Conservation (phyloP, 345 rosid species). For the thale cress (Arabidopsis thaliana) region DNA sequence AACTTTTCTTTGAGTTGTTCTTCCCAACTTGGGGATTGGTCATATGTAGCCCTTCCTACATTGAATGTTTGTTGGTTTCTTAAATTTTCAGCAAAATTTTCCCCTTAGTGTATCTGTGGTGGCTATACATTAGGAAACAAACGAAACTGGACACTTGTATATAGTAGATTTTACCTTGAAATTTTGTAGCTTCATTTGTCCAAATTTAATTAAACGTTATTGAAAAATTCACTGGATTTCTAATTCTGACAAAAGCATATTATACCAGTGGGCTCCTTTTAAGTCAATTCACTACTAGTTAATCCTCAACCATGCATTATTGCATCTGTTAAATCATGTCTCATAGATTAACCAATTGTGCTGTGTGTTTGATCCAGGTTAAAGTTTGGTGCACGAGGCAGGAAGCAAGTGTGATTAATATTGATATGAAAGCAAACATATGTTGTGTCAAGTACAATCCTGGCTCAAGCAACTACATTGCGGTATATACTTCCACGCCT, state of each 20-base stretch:
- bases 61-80: conserved; percentile 3
- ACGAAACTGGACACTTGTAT: conserved; percentile 11
- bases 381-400: conserved; percentile 98
- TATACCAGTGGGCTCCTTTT: background rate
- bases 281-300: background rate
- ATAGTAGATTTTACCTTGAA: background rate
- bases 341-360: conserved; percentile 1
- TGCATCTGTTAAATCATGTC: conserved; percentile 2
- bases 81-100: background rate
- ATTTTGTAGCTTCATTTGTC: background rate
- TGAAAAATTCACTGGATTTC: background rate
- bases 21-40: background rate
- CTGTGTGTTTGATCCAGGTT: conserved; percentile 58
- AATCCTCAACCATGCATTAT: background rate
- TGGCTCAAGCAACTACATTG: conserved; percentile 91
- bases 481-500: conserved; percentile 58
- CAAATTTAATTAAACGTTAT: background rate
- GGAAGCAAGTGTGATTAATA: conserved; percentile 93
- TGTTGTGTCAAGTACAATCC: conserved; percentile 99
- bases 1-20: conserved; percentile 13
- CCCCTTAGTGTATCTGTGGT: conserved; percentile 1
- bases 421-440: conserved; percentile 98
- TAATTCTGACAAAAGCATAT: background rate
- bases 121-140: conserved; percentile 7
- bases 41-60: conserved; percentile 10